Evolutionary conservation across 345 rosid genomes (phyloP).

Genomic region (Luvunga scandens): DNA sequence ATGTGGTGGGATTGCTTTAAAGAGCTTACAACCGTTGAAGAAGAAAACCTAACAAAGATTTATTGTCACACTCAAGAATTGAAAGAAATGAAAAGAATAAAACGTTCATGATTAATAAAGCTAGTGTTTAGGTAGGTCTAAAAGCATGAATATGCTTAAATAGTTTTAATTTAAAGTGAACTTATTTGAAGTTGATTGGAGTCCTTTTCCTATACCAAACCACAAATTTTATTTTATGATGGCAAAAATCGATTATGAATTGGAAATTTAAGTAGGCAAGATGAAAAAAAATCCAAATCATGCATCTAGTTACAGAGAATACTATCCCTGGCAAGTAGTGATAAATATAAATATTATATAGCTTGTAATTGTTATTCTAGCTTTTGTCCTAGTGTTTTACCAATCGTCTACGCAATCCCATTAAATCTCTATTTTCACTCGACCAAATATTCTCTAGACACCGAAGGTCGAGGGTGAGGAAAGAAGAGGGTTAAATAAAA

Average conservation of each 20-base stretch:
- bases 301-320: neutral
- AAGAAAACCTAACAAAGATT: neutral
- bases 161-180: neutral
- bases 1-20: neutral
- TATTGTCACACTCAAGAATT: slow-evolving; percentile 9
- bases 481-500: too few relatives aligned
- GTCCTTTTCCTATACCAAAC: neutral
- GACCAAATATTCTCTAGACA: too few relatives aligned
- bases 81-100: neutral
- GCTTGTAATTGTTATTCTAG: too few relatives aligned
- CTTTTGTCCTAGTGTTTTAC: too few relatives aligned
- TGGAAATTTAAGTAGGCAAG: neutral
- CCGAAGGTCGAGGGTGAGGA: too few relatives aligned
- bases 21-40: neutral
- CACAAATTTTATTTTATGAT: neutral
- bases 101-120: neutral
- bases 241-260: too few relatives aligned
- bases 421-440: too few relatives aligned
- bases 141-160: neutral
- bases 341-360: too few relatives aligned
- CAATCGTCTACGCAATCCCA: too few relatives aligned
- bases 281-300: neutral
- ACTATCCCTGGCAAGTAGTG: too few relatives aligned
- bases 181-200: neutral
- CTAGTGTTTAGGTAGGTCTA: neutral